Base-by-base conservation (phyloP, 2,329 filamentous ascomycete genomes). In the Parasarocladium wereldwijsianum region DNA sequence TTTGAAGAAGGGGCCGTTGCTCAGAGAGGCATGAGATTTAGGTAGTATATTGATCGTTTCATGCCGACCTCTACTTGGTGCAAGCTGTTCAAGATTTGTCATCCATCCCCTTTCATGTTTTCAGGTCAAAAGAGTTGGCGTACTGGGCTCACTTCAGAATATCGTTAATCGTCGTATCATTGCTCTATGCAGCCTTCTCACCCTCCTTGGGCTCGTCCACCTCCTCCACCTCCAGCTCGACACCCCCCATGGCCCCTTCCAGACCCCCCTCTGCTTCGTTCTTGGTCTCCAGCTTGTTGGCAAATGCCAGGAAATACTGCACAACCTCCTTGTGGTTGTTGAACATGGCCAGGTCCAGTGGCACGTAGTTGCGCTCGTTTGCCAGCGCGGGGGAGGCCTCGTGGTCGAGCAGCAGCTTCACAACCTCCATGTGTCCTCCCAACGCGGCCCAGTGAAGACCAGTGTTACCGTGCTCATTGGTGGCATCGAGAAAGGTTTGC, bases 391-490 rank as follows among this genome's bases (percentile, higher is more conserved):
- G 75, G 34, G 84, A 77, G 2, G 85, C 85, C 3, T 84, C 85
- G 3, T 72, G 62, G 25, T 75, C 72, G 2, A 93, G 63, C 9
- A 98, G 65, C 1, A 74, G 56, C 58, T 86, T 81, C 6, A 93
- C 83, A 4, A 75, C 70, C 5, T 76, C 70, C 3, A 96, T 59
- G 45, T 94, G 86, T 2, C 86, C 86, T 32, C 92, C 90, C 32
- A 94, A 60, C 1, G 84, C 81, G 0, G 87, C 87, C 86, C 86
- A 96, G 57, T 98, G 90, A 34, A 98, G 62, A 1, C 84, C 71
- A 1, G 87, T 94, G 58, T 94, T 96, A 25, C 85, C 86, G 26
- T 80, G 77, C 37, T 73, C 62, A 46, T 98, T 98, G 36, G 69
- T 63, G 3, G 66, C 60, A 42, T 84, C 78, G 15, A 85, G 52